phyloP scores from a whole-genome alignment of 148 eudicot species.

The Selenicereus undatus region DNA sequence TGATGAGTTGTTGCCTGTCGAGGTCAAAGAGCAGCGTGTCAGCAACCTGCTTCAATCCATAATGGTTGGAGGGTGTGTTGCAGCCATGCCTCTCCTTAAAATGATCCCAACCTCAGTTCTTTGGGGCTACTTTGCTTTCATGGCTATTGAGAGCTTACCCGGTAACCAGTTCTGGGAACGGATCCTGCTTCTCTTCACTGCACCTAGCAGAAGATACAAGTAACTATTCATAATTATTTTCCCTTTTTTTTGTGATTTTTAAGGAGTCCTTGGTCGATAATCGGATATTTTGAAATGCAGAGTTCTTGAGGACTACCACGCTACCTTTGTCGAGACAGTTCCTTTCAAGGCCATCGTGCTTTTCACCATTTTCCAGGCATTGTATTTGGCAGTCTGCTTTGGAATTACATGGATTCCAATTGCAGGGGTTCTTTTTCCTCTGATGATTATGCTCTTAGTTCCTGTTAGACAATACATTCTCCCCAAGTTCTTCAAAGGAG shows the following conservation, averaged over 20 bases:
- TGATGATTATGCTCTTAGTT: constrained; percentile 85
- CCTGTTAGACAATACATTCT: constrained; percentile 83
- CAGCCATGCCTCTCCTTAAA: constrained; percentile 83
- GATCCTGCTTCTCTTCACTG: constrained; percentile 75
- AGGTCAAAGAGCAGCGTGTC: constrained; percentile 89
- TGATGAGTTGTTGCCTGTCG: constrained; percentile 78
- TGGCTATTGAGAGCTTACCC: constrained; percentile 93
- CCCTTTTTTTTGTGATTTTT: neutral
- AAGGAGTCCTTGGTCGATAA: neutral
- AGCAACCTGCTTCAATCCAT: constrained; percentile 75
- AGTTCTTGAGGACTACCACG: constrained; percentile 84
- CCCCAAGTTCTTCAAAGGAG: constrained; percentile 83
- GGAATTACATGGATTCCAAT: constrained; percentile 93
- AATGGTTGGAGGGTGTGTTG: constrained; percentile 88
- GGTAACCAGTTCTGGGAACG: constrained; percentile 97
- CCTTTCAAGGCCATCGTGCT: constrained; percentile 79
- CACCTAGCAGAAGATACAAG: constrained; percentile 91
- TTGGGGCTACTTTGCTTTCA: constrained; percentile 93
- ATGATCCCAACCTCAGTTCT: constrained; percentile 89
- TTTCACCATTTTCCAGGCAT: constrained; percentile 72
- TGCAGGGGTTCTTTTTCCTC: constrained; percentile 81
- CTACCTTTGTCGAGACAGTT: constrained; percentile 86
- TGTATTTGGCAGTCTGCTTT: constrained; percentile 65
- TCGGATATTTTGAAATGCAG: constrained; percentile 35
- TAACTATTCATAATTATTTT: constrained; percentile 14